Percentiles rank a stretch among this genome's conserved stretches.
phyloP scores from a whole-genome alignment of 2,329 filamentous ascomycete genomes.

The Anthostomella pinea region DNA sequence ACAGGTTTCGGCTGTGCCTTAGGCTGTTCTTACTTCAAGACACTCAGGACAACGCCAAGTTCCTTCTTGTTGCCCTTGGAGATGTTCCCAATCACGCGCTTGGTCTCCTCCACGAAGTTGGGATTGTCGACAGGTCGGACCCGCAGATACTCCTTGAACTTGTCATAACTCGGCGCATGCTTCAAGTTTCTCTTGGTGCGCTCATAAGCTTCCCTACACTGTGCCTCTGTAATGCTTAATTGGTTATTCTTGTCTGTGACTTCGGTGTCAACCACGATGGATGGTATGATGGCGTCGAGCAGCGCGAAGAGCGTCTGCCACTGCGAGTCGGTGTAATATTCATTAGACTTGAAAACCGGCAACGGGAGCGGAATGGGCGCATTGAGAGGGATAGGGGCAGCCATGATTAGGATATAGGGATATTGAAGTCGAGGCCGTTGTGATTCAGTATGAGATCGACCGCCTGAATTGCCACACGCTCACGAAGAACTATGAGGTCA shows the following conservation, averaged over 20 bases:
- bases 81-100: conserved; percentile 39
- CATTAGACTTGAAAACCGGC: conserved; percentile 17
- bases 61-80: conserved; percentile 32
- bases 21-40: conserved; percentile 42
- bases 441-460: too few species aligned
- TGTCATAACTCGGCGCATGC: conserved; percentile 38
- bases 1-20: background rate
- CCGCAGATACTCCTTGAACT: conserved; percentile 51
- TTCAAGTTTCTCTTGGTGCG: conserved; percentile 35
- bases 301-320: conserved; percentile 55
- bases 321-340: conserved; percentile 37
- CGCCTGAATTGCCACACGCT: too few species aligned
- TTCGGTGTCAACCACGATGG: conserved; percentile 46
- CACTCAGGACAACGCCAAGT: conserved; percentile 38
- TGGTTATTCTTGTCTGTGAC: conserved; percentile 39
- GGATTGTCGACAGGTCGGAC: conserved; percentile 51
- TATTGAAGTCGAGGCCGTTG: too few species aligned
- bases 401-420: conserved; percentile 22
- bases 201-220: conserved; percentile 47
- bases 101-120: conserved; percentile 49
- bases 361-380: conserved; percentile 23
- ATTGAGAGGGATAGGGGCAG: conserved; percentile 7
- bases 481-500: background rate
- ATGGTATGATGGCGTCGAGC: conserved; percentile 59
- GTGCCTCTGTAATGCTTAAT: conserved; percentile 46